These are phyloP conservation scores for Moesziomyces globuligerus DNA, from an alignment of 1,284 basidiomycete species.

Conservation along the genomic window DNA sequence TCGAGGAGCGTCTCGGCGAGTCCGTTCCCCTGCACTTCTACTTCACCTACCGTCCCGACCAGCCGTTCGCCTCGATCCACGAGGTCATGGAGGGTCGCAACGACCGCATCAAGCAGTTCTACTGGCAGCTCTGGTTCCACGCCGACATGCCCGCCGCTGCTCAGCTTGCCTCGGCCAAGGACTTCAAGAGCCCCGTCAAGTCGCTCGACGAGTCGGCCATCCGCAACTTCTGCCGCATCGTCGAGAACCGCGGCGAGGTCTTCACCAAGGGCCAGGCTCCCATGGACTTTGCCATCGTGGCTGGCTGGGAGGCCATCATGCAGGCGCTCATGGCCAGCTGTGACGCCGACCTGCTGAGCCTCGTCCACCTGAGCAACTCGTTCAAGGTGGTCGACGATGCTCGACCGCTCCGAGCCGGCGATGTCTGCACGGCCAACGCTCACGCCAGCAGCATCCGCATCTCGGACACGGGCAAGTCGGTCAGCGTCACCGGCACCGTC, in stretches of 20 bases:
- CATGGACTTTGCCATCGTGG: slow-evolving; percentile 98
- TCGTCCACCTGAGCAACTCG: slow-evolving; percentile 95
- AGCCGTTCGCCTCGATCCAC: slow-evolving; percentile 91
- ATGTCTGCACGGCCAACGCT: slow-evolving; percentile 89
- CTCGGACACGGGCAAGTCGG: slow-evolving; percentile 83
- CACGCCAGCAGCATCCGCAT: slow-evolving; percentile 89
- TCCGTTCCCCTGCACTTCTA: slow-evolving; percentile 83
- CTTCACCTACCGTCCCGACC: slow-evolving; percentile 87
- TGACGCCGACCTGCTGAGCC: slow-evolving; percentile 76
- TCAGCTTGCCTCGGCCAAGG: slow-evolving; percentile 40
- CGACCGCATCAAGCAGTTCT: slow-evolving; percentile 80
- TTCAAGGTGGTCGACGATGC: slow-evolving; percentile 88
- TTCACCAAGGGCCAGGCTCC: slow-evolving; percentile 78
- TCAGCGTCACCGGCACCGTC: slow-evolving; percentile 56
- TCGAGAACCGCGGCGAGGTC: slow-evolving; percentile 89
- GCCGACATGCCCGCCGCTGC: slow-evolving; percentile 55
- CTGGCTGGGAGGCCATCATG: slow-evolving; percentile 77
- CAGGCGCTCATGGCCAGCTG: slow-evolving; percentile 61
- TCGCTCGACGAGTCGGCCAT: slow-evolving; percentile 75
- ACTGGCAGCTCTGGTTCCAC: slow-evolving; percentile 64
- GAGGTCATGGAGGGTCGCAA: slow-evolving; percentile 87
- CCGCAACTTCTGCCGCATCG: slow-evolving; percentile 89
- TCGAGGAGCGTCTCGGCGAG: slow-evolving; percentile 82
- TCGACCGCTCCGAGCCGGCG: slow-evolving; percentile 81
- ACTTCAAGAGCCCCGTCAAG: slow-evolving; percentile 53